phyloP scores from a whole-genome alignment of 2,329 filamentous ascomycete species.

The Trichoderma oligosporum region DNA sequence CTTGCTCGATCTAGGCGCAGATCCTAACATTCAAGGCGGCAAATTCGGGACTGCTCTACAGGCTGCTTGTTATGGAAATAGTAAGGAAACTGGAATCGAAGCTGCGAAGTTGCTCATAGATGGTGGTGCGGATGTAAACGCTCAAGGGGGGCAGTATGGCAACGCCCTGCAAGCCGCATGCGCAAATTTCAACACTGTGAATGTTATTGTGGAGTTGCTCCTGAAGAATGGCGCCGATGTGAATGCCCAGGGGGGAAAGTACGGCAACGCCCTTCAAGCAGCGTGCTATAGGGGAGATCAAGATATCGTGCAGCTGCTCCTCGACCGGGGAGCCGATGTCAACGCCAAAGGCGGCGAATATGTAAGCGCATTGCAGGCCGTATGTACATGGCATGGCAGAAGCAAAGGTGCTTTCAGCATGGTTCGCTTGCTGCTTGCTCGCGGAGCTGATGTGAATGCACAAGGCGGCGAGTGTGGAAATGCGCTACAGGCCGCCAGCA shows the following conservation, averaged over 20 bases:
- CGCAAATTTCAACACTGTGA: not conserved
- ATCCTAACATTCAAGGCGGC: not conserved
- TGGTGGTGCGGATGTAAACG: too few species aligned
- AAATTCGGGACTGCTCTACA: not conserved
- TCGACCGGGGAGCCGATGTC: not conserved
- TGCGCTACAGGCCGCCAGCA: not conserved
- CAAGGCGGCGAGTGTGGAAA: not conserved
- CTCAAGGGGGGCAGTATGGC: too few species aligned
- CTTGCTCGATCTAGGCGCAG: not conserved
- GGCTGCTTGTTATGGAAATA: not conserved
- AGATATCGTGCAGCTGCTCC: constrained; percentile 1
- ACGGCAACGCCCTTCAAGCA: not conserved
- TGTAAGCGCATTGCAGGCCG: not conserved
- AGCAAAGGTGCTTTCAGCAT: too few species aligned
- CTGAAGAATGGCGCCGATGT: not conserved
- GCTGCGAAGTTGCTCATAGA: not conserved
- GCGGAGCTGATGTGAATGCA: too few species aligned
- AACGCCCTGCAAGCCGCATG: not conserved
- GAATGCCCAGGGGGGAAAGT: not conserved
- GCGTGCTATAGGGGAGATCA: not conserved
- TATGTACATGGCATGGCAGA: too few species aligned
- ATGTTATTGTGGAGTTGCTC: not conserved
- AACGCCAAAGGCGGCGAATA: not conserved
- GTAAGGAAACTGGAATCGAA: not conserved
- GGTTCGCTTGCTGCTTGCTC: too few species aligned